Percentiles rank a stretch among this genome's conserved stretches.
Evolutionary conservation across 441 rosid species (phyloP).

Genomic region (Omphalea diandra): DNA sequence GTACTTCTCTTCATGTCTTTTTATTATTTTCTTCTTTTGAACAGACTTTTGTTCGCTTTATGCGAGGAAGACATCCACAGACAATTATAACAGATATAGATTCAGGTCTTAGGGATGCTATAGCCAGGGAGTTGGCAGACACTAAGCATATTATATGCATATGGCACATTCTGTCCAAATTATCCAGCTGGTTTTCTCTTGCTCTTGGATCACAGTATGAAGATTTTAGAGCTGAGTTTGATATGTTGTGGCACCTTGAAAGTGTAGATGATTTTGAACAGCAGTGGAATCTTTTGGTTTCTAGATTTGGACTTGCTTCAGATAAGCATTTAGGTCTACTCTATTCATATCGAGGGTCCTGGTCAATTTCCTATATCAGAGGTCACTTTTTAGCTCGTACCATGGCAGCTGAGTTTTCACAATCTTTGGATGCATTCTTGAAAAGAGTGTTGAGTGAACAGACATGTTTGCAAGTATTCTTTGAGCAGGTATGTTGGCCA

Average conservation of each 20-base stretch:
- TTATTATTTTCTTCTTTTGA: slow-evolving; percentile 42
- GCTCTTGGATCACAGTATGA: slow-evolving; percentile 66
- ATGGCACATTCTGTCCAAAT: slow-evolving; percentile 62
- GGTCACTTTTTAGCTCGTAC: slow-evolving; percentile 73
- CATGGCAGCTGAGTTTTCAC: slow-evolving; percentile 58
- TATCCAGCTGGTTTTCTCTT: slow-evolving; percentile 80
- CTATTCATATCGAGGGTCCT: slow-evolving; percentile 55
- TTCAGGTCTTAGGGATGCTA: slow-evolving; percentile 66
- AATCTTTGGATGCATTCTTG: slow-evolving; percentile 54
- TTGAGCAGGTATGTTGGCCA: slow-evolving; percentile 66
- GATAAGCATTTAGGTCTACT: slow-evolving; percentile 80
- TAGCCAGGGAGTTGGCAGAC: slow-evolving; percentile 65
- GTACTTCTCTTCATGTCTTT: slow-evolving; percentile 28
- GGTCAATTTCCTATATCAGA: slow-evolving; percentile 63
- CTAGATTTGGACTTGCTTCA: slow-evolving; percentile 66
- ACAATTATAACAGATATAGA: slow-evolving; percentile 84
- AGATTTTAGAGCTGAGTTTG: slow-evolving; percentile 75
- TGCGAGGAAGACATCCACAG: slow-evolving; percentile 79
- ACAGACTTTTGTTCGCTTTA: slow-evolving; percentile 79
- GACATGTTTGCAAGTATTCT: slow-evolving; percentile 61
- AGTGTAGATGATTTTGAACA: slow-evolving; percentile 67
- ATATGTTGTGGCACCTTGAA: slow-evolving; percentile 54
- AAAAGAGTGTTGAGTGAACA: slow-evolving; percentile 55
- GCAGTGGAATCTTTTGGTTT: slow-evolving; percentile 70
- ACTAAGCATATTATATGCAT: slow-evolving; percentile 66